Evolutionary conservation across 148 eudicot species (phyloP).

Genomic region (Dysphania ambrosioides): DNA sequence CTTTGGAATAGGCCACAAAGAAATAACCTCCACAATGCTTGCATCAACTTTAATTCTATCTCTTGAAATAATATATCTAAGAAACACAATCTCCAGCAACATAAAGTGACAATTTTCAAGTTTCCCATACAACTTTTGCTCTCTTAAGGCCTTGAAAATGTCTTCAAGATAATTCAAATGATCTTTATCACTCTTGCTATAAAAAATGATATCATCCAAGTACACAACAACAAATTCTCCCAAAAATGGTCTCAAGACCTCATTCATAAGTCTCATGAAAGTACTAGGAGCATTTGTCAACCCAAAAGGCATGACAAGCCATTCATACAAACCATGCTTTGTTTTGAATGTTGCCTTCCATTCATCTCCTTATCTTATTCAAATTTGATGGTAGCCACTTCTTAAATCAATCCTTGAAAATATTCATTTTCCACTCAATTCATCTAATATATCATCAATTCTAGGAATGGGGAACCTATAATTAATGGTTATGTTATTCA

Average conservation of each 20-base stretch:
- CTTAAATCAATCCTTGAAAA: no score
- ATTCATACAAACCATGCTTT: no score
- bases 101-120: not conserved
- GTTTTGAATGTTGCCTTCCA: no score
- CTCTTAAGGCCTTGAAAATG: not conserved
- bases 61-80: not conserved
- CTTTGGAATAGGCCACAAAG: not conserved
- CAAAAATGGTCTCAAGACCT: no score
- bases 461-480: no score
- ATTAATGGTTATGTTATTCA: conserved; percentile 7
- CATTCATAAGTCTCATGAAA: no score
- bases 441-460: conserved; percentile 4
- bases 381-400: no score
- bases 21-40: not conserved
- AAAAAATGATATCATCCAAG: not conserved
- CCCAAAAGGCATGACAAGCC: no score
- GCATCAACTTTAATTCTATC: not conserved
- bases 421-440: not conserved
- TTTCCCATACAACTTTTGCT: not conserved
- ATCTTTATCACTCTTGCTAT: not conserved
- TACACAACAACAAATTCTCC: no score
- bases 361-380: no score
- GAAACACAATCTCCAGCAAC: not conserved
- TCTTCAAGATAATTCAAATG: not conserved
- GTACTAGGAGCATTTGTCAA: no score